Conservation (phyloP, 2,329 filamentous ascomycete genomes). For the Xylaria digitata region DNA sequence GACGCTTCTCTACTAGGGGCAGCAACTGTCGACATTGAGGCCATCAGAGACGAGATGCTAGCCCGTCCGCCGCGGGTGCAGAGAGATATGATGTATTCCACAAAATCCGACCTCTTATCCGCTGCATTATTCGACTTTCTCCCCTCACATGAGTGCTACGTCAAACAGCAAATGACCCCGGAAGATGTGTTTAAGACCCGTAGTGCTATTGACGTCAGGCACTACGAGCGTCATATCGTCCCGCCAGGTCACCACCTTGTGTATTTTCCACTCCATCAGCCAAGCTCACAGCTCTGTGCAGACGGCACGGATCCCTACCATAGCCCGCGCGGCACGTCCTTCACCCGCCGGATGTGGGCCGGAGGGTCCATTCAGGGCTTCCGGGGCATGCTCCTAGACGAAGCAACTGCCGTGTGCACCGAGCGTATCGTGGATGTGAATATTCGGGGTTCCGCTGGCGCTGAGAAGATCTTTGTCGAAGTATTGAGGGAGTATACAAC, state of each 20-base stretch:
- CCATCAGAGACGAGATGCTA: constrained; percentile 44
- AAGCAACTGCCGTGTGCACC: constrained; percentile 55
- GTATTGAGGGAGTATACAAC: constrained; percentile 60
- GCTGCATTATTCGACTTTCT: constrained; percentile 70
- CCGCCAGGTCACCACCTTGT: constrained; percentile 83
- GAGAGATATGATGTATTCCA: constrained; percentile 61
- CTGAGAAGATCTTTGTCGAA: constrained; percentile 64
- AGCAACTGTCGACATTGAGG: constrained; percentile 35
- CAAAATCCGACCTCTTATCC: constrained; percentile 72
- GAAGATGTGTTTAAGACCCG: background rate
- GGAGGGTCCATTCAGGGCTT: constrained; percentile 76
- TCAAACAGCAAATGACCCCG: background rate
- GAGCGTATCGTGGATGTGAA: constrained; percentile 59
- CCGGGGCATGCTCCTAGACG: constrained; percentile 54
- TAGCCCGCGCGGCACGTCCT: constrained; percentile 75
- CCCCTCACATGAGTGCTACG: constrained; percentile 45
- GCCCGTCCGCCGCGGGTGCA: constrained; percentile 42
- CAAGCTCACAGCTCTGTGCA: constrained; percentile 70
- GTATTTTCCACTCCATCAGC: constrained; percentile 82
- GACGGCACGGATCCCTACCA: constrained; percentile 90
- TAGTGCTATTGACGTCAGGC: background rate
- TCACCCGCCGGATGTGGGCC: constrained; percentile 86
- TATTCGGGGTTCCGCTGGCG: constrained; percentile 36
- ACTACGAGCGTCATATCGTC: constrained; percentile 47
- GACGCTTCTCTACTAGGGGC: background rate